These are phyloP conservation scores for Leccinum solheimii DNA, from an alignment of 1,284 basidiomycete genomes.

Conservation along the genomic window DNA sequence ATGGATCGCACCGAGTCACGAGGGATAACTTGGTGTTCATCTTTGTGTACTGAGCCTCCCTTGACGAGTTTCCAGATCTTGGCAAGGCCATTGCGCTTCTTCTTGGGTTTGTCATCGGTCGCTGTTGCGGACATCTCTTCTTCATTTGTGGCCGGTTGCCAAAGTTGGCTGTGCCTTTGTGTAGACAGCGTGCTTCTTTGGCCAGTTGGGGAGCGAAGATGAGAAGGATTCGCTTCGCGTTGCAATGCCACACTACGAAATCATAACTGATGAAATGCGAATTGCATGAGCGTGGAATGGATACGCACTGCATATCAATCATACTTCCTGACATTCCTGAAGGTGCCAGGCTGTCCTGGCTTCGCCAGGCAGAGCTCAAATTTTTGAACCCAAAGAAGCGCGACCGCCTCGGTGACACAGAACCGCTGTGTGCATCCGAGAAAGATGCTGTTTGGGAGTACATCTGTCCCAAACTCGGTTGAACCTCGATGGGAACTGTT, in stretches of 20 bases:
- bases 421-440: slow-evolving; percentile 73
- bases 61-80: slow-evolving; percentile 84
- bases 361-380: slow-evolving; percentile 71
- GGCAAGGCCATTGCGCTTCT: slow-evolving; percentile 79
- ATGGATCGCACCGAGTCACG: slow-evolving; percentile 37
- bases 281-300: slow-evolving; percentile 3
- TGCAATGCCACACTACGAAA: slow-evolving; percentile 67
- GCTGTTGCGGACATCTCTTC: slow-evolving; percentile 27
- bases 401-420: slow-evolving; percentile 65
- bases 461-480: slow-evolving; percentile 57
- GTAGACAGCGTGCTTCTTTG: slow-evolving; percentile 41
- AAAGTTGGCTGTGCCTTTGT: slow-evolving; percentile 54
- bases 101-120: slow-evolving; percentile 46
- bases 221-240: slow-evolving; percentile 53
- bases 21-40: slow-evolving; percentile 17
- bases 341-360: slow-evolving; percentile 73
- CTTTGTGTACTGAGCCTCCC: slow-evolving; percentile 48
- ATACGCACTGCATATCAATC: slow-evolving; percentile 90
- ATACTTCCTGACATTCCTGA: slow-evolving; percentile 83
- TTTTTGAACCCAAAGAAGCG: slow-evolving; percentile 85
- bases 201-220: slow-evolving; percentile 45
- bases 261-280: slow-evolving; percentile 14
- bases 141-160: slow-evolving; percentile 46
- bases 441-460: slow-evolving; percentile 72
- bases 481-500: slow-evolving; percentile 57